Conservation (phyloP, 768 basidiomycete species). For the Lepiota venenata region DNA sequence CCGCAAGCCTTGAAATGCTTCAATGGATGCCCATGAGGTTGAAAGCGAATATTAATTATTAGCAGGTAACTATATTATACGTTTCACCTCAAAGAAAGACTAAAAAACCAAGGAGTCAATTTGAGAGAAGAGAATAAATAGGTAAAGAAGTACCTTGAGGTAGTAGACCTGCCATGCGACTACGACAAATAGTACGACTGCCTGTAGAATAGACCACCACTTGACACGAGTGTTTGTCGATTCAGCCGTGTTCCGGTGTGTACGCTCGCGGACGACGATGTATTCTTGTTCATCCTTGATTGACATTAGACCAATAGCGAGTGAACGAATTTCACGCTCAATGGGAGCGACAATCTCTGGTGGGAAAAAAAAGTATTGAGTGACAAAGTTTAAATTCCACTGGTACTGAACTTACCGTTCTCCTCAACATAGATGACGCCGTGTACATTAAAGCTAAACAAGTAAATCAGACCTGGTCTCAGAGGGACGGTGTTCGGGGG, state of each 20-base stretch:
- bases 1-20: not conserved
- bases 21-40: not conserved
- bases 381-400: not conserved
- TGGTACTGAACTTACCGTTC: constrained; percentile 55
- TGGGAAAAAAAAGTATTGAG: not conserved
- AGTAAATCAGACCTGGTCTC: not conserved
- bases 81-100: constrained; percentile 91
- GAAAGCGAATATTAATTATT: constrained; percentile 13
- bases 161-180: constrained; percentile 99
- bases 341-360: constrained; percentile 89
- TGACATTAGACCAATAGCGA: constrained; percentile 76
- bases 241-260: constrained; percentile 92
- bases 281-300: constrained; percentile 99
- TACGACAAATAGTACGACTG: constrained; percentile 80
- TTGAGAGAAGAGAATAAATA: not conserved
- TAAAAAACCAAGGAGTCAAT: constrained; percentile 19
- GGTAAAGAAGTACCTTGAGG: constrained; percentile 60
- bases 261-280: constrained; percentile 89
- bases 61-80: constrained; percentile 60
- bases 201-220: constrained; percentile 97
- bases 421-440: constrained; percentile 93
- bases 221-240: constrained; percentile 94
- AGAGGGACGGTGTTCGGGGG: constrained; percentile 8
- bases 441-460: constrained; percentile 90
- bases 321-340: constrained; percentile 87